A percentile compares a stretch with the other conserved stretches of the same genome.
Evolutionary conservation across 306 rosid genomes (phyloP).

Genomic region (Cercis canadensis): DNA sequence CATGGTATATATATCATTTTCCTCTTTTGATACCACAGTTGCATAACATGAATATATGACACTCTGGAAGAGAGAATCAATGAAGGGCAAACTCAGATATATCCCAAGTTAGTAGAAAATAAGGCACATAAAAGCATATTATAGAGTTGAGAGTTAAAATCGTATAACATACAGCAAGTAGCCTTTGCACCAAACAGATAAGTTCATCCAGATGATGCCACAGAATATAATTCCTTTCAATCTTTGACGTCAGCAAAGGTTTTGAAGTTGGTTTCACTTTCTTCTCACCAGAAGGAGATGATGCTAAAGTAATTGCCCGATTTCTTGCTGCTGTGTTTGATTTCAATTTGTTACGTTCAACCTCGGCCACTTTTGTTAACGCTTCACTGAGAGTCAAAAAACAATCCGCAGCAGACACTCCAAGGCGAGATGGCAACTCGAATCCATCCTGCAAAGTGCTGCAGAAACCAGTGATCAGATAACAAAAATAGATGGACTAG

Average conservation of each 20-base stretch:
- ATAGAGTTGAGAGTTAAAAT: conserved; percentile 18
- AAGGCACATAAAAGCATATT: conserved; percentile 28
- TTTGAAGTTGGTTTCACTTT: conserved; percentile 49
- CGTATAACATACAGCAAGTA: conserved; percentile 72
- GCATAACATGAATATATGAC: conserved; percentile 11
- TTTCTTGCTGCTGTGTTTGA: conserved; percentile 46
- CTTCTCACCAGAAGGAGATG: conserved; percentile 47
- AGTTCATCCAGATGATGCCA: conserved; percentile 79
- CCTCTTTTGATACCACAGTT: conserved; percentile 21
- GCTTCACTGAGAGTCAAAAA: conserved; percentile 70
- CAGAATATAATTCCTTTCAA: conserved; percentile 57
- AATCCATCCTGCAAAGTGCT: conserved; percentile 82
- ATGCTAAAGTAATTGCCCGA: conserved; percentile 44
- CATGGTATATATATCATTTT: conserved; percentile 24
- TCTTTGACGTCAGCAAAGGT: conserved; percentile 43
- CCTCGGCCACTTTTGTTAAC: conserved; percentile 49
- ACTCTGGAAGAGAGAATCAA: background rate
- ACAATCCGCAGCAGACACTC: conserved; percentile 89
- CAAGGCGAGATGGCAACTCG: conserved; percentile 93
- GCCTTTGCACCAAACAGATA: conserved; percentile 62
- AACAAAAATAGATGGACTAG: conserved; percentile 27
- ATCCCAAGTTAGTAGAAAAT: background rate
- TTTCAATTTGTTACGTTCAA: conserved; percentile 50
- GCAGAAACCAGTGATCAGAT: conserved; percentile 37
- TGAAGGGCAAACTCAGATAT: conserved; percentile 1